phyloP scores from a whole-genome alignment of 768 basidiomycete genomes.

The Tulasnella sp. region DNA sequence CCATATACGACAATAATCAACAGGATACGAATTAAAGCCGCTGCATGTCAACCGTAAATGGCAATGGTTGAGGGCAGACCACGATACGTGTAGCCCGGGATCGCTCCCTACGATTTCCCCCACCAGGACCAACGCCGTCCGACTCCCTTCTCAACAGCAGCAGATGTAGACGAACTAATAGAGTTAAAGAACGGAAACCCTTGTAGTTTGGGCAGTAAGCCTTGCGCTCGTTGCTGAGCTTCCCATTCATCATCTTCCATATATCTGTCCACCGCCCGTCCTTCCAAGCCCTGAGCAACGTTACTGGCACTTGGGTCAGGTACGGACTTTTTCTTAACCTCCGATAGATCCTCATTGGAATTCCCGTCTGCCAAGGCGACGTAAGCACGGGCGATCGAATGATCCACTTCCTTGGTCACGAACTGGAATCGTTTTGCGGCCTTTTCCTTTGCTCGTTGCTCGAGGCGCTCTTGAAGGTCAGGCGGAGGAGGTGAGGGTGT shows the following conservation, averaged over 20 bases:
- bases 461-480: conserved; percentile 35
- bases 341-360: conserved; percentile 31
- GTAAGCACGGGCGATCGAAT: conserved; percentile 63
- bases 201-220: conserved; percentile 31
- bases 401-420: conserved; percentile 66
- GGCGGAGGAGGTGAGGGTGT: conserved; percentile 32
- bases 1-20: not conserved
- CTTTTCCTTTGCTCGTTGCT: conserved; percentile 43
- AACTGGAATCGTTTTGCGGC: conserved; percentile 60
- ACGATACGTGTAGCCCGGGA: not conserved
- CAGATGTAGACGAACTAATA: not conserved
- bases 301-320: conserved; percentile 27
- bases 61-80: not conserved
- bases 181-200: conserved; percentile 28
- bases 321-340: conserved; percentile 33
- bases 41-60: not conserved
- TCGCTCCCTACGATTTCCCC: not conserved
- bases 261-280: conserved; percentile 54
- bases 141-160: not conserved
- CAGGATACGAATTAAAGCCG: not conserved
- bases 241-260: conserved; percentile 73
- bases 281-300: conserved; percentile 39
- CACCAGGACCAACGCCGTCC: conserved; percentile 1
- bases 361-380: conserved; percentile 55
- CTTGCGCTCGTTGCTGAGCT: conserved; percentile 37